Percentiles rank a stretch among this genome's conserved stretches.
Evolutionary conservation across 257 asterid genomes (phyloP).

Genomic region (Solanum ossicruentum): DNA sequence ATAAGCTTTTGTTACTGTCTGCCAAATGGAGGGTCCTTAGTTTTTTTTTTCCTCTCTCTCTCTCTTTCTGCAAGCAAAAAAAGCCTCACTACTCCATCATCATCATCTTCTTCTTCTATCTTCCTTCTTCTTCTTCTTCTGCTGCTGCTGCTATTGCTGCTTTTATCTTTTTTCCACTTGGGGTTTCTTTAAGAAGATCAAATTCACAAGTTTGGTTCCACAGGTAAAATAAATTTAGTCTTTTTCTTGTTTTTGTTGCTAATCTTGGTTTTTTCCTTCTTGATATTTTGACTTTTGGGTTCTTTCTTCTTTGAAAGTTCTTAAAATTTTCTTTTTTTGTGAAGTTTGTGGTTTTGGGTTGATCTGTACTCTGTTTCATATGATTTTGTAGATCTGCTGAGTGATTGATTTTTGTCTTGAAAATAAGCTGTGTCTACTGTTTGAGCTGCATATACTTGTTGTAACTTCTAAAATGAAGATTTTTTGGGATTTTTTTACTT

Average conservation of each 20-base stretch:
- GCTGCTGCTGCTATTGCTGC: background rate
- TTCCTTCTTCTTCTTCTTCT: background rate
- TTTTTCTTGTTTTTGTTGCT: background rate
- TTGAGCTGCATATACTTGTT: background rate
- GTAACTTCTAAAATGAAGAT: background rate
- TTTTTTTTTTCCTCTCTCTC: background rate
- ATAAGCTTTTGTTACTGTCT: slow-evolving; percentile 22
- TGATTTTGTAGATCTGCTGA: background rate
- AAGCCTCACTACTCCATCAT: background rate
- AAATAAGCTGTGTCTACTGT: background rate
- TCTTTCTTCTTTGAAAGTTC: background rate
- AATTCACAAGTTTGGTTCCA: background rate
- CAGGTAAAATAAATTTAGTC: background rate
- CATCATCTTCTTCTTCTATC: background rate
- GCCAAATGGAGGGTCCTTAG: slow-evolving; percentile 35
- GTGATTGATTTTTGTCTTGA: background rate
- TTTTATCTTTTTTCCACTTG: background rate
- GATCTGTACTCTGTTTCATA: background rate
- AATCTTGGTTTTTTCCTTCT: background rate
- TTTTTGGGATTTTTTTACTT: background rate
- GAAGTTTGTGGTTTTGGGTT: background rate
- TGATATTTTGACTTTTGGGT: background rate
- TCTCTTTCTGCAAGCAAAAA: background rate
- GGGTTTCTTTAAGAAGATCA: background rate
- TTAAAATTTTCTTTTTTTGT: background rate